Evolutionary conservation across 2,329 filamentous ascomycete genomes (phyloP).

Genomic region (Teratosphaeria destructans): DNA sequence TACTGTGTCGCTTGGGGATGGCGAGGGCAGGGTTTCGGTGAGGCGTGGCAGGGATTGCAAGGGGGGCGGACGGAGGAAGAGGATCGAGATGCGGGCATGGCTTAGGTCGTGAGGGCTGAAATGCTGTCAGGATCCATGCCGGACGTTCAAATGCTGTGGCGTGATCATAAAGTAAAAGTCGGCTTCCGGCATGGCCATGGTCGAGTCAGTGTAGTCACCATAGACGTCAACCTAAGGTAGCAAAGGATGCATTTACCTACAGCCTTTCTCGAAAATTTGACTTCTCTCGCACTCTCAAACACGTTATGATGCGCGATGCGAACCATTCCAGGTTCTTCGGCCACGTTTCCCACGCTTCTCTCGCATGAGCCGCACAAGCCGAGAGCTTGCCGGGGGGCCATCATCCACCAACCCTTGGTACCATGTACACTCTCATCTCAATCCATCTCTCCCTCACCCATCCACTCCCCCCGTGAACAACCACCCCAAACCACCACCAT

Average conservation of each 20-base stretch:
- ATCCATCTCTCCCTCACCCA: neutral
- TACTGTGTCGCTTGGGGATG: conserved; percentile 89
- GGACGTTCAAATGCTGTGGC: too few species aligned
- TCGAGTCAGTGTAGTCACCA: too few species aligned
- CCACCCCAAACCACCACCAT: neutral
- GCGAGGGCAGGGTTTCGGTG: conserved; percentile 35
- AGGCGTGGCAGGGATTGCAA: conserved; percentile 15
- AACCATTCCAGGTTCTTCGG: neutral
- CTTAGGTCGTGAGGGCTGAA: neutral
- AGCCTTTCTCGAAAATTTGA: neutral
- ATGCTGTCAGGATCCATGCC: neutral
- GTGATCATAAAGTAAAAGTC: too few species aligned
- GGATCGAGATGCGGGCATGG: neutral
- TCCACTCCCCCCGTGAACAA: neutral
- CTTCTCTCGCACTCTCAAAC: neutral
- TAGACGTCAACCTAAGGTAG: too few species aligned
- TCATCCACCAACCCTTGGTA: neutral
- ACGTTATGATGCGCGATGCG: neutral
- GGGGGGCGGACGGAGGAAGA: conserved; percentile 9
- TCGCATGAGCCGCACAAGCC: neutral
- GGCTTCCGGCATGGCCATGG: too few species aligned
- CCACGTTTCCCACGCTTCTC: neutral
- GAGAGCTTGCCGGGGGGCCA: neutral
- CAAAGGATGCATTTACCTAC: too few species aligned
- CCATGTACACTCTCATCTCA: neutral